A percentile compares a stretch with the other conserved stretches of the same genome.
Evolutionary conservation across 2,329 filamentous ascomycete species (phyloP).

Genomic region (Diaporthe sp.): DNA sequence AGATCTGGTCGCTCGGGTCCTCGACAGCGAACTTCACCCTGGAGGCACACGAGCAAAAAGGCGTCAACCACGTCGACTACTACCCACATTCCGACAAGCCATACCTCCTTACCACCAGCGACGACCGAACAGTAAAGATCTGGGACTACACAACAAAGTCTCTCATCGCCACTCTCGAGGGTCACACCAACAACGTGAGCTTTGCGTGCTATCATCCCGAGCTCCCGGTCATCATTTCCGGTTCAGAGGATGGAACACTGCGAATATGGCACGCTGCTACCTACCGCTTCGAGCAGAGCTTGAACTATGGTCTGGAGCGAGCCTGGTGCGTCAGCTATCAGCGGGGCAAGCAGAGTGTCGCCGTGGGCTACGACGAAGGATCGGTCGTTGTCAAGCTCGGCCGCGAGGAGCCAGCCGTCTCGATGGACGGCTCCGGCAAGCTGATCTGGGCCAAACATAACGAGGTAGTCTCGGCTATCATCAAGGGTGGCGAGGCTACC

Average conservation of each 20-base stretch:
- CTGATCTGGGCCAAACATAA: conserved; percentile 96
- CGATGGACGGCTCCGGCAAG: conserved; percentile 97
- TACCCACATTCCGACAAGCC: conserved; percentile 81
- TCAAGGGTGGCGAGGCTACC: conserved; percentile 88
- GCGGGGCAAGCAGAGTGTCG: conserved; percentile 92
- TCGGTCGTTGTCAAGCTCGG: conserved; percentile 98
- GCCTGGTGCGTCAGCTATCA: conserved; percentile 99
- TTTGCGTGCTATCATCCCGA: conserved; percentile 99
- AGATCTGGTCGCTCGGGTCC: conserved; percentile 97
- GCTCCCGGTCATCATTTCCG: conserved; percentile 95
- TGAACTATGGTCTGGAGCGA: conserved; percentile 95
- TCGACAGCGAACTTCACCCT: conserved; percentile 96
- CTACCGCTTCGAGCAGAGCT: conserved; percentile 93
- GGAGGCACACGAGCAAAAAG: conserved; percentile 96
- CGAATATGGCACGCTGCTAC: conserved; percentile 99
- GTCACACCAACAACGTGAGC: conserved; percentile 97
- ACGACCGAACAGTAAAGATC: conserved; percentile 87
- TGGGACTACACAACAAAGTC: conserved; percentile 99
- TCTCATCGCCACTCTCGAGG: conserved; percentile 94
- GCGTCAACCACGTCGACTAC: conserved; percentile 98
- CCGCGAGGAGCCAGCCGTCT: conserved; percentile 95
- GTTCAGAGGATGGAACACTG: conserved; percentile 96
- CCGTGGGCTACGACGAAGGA: conserved; percentile 97
- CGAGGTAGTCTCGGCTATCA: conserved; percentile 93
- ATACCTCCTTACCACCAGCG: conserved; percentile 82